Base-by-base conservation (phyloP, 2,329 filamentous ascomycete species). In the Fusarium sp. region DNA sequence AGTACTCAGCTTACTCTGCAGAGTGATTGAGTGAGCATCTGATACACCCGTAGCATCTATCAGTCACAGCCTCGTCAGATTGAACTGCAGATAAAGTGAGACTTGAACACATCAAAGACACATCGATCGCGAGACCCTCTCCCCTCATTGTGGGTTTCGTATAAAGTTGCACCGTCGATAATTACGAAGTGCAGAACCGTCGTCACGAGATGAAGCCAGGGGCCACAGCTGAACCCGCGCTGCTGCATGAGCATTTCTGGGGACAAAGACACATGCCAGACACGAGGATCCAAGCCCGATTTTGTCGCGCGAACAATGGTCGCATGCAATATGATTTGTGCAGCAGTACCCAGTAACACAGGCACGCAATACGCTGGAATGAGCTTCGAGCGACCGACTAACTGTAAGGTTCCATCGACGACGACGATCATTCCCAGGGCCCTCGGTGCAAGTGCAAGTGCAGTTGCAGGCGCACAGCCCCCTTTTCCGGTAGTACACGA, bases 401-500 rank as follows among this genome's bases (percentile, higher is more conserved):
- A 32, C 27, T 63, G 25, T 58, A 68, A 64, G 45, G 57, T 57
- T 72, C 62, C 59, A 63, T 77, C 67, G 63, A 65, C 61, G 76
- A 66, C 59, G 76, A 69, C 57, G 66, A 74, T 72, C 72, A 59
- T 69, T 63, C 63, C 25, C 47, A 38, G 14, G 43, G 20, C 43
- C 52, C 54, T 66, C 66, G 58, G 52, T 52, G 58, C 47, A 45
- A 22, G 40, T 47, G 50, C 12, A 45, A 22, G 43, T 47, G 43
- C n/a, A 43, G 32, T 50, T 70, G 57, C 47, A 71, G 66, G 62
- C 50, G 52, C 65, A 67, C 59, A 64, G 69, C 76, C 76, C 74
- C 74, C 68, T 69, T 78, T 78, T 69, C 68, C 62, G 11, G 56
- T 38, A 50, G 66, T 63, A 67, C 61, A 69, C 67, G 73, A 77